Evolutionary conservation across 768 basidiomycete species (phyloP), one percentile per base, ranked within the genome.

Genomic region (Floccularia luteovirens): DNA sequence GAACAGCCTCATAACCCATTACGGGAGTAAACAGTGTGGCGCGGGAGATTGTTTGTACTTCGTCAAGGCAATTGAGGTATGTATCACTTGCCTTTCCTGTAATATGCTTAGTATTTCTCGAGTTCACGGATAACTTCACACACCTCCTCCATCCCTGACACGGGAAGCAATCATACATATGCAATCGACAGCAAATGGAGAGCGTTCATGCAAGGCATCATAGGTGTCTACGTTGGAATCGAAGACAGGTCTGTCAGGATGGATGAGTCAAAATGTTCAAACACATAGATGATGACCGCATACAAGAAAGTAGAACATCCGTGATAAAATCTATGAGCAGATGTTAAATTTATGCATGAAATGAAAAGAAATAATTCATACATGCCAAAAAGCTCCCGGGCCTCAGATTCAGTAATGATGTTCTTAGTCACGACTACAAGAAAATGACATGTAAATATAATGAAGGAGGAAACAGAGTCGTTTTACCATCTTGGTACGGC

Each of bases 111-210:
- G 27, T 14, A 8, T 28, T 14, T 28, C 14, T 28, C 10, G 14
- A 8, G 14, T 28, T 8, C 8, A 28, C 8, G 14, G 10, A 28
- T 8, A 28, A 28, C 32, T 34, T 34, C 14, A 50, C 75, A 47
- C 48, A 87, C 87, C 85, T 53, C 92, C 91, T 21, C 89, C 91
- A 56, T 94, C 92, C 41, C 88, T 77, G 24, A 92, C 88, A 43
- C 84, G 78, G 10, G 90, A 84, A 2, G 89, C 92, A 25, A 93
- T 89, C 82, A 92, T 89, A 55, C 92, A 91, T 24, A 97, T 93
- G 16, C 82, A 79, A 49, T 93, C 81, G 17, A 97, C 82, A 30
- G 90, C 90, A 61, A 94, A 96, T 0, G 92, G 93, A 38, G 91
- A 94, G 34, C 92, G 80, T 42, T 83, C 77, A 53, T 88, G 89